Evolutionary conservation across 106 monocot genomes (phyloP).

Genomic region (Allium cepa): DNA sequence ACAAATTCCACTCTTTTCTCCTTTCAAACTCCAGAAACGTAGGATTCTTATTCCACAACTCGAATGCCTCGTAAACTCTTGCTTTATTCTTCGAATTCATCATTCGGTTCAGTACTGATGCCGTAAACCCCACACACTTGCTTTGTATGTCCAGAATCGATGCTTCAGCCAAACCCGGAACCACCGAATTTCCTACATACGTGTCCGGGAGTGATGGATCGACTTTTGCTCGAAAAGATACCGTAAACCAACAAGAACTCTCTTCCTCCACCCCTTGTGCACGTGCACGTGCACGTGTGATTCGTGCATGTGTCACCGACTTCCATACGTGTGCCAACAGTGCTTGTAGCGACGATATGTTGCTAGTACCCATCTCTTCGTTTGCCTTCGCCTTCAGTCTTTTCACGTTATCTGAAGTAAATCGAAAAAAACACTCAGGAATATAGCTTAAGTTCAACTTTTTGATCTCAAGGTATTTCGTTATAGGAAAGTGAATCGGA

Average conservation of each 20-base stretch:
- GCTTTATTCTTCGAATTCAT: constrained; percentile 1
- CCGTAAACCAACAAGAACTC: constrained; percentile 4
- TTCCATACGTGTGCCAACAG: constrained; percentile 33
- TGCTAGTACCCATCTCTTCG: constrained; percentile 9
- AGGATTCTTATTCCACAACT: constrained; percentile 18
- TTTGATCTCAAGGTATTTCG: not conserved
- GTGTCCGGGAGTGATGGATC: constrained; percentile 5
- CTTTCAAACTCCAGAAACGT: not conserved
- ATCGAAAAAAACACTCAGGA: constrained; percentile 24
- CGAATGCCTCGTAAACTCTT: not conserved
- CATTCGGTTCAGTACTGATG: constrained; percentile 20
- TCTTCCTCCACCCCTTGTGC: constrained; percentile 7
- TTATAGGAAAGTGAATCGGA: constrained; percentile 23
- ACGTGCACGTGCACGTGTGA: too few relatives aligned
- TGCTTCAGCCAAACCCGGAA: not conserved
- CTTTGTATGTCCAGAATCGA: constrained; percentile 14
- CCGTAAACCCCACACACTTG: constrained; percentile 18
- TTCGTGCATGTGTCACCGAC: not conserved
- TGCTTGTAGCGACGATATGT: constrained; percentile 44
- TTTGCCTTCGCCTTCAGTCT: constrained; percentile 37
- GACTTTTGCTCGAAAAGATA: constrained; percentile 15
- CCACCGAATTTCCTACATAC: constrained; percentile 30
- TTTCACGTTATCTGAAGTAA: constrained; percentile 16
- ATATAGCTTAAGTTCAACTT: not conserved
- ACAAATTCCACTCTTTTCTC: not conserved